These are phyloP conservation scores for Scheffersomyces illinoinensis DNA, from an alignment of 1,139 yeast genomes.

Conservation along the genomic window DNA sequence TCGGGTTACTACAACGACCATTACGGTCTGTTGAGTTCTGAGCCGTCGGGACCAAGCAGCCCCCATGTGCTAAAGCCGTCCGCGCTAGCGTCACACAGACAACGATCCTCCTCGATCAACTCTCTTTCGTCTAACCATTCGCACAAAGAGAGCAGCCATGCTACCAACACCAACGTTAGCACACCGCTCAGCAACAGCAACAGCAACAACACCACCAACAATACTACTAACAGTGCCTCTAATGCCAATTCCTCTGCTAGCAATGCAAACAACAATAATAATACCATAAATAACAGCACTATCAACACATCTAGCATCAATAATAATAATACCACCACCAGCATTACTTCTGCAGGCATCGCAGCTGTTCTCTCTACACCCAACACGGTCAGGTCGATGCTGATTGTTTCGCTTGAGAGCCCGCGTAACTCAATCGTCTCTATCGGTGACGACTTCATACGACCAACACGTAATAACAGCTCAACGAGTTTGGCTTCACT, in stretches of 20 bases:
- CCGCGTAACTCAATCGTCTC: conserved; percentile 47
- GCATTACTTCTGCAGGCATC: conserved; percentile 4
- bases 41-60: conserved; percentile 21
- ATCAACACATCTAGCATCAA: background rate
- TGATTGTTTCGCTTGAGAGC: conserved; percentile 40
- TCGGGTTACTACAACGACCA: conserved; percentile 19
- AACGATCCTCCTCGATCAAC: conserved; percentile 38
- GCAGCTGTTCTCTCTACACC: conserved; percentile 9
- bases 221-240: background rate
- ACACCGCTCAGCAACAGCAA: background rate
- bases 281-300: background rate
- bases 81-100: conserved; percentile 16
- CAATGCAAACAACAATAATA: background rate
- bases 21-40: conserved; percentile 18
- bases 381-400: conserved; percentile 31
- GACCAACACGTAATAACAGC: conserved; percentile 37
- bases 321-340: background rate
- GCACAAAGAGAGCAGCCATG: background rate
- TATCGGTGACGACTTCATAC: conserved; percentile 33
- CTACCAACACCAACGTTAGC: background rate
- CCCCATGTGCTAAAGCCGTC: conserved; percentile 24
- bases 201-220: background rate
- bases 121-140: conserved; percentile 26
- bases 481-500: conserved; percentile 29
- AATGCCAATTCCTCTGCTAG: background rate